Conservation (phyloP, 139 green algal species). For the Volvox reticuliferus region DNA sequence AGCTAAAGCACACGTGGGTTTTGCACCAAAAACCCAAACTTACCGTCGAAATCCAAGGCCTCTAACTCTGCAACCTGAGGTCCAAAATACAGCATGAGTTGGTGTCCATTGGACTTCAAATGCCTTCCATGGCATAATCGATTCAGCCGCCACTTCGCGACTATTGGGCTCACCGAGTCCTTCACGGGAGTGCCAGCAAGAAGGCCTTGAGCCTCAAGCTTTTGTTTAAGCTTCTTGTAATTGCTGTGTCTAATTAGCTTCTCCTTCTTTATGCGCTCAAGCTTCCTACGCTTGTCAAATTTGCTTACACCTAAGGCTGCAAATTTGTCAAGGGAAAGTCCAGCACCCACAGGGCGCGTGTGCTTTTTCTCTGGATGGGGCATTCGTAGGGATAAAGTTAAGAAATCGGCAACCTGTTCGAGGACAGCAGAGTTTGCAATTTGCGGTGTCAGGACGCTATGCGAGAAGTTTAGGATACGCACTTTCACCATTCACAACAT, state of each 20-base stretch:
- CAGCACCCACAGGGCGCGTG: slow-evolving; percentile 12
- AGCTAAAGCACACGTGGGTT: too few relatives aligned
- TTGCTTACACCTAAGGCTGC: slow-evolving; percentile 21
- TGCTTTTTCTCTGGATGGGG: not conserved
- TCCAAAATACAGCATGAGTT: too few relatives aligned
- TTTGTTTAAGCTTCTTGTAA: slow-evolving; percentile 15
- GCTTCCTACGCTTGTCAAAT: slow-evolving; percentile 40
- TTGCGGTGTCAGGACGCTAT: too few relatives aligned
- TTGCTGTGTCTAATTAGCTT: slow-evolving; percentile 39
- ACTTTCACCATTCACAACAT: too few relatives aligned
- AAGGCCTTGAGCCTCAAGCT: slow-evolving; percentile 9
- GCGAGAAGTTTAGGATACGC: too few relatives aligned
- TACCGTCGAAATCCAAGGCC: slow-evolving; percentile 17
- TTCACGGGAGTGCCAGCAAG: not conserved
- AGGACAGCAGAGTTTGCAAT: too few relatives aligned
- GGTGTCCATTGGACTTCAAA: not conserved
- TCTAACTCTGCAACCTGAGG: slow-evolving; percentile 36
- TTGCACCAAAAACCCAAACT: not conserved
- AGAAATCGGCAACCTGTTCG: too few relatives aligned
- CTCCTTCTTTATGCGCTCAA: slow-evolving; percentile 38
- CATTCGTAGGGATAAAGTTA: not conserved
- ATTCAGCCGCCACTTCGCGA: not conserved
- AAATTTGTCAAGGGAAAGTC: slow-evolving; percentile 38
- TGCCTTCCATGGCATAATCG: not conserved
- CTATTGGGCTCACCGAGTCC: slow-evolving; percentile 38